Conservation (phyloP, 371 early-diverging fungal species). For the Syncephalis fuscata region DNA sequence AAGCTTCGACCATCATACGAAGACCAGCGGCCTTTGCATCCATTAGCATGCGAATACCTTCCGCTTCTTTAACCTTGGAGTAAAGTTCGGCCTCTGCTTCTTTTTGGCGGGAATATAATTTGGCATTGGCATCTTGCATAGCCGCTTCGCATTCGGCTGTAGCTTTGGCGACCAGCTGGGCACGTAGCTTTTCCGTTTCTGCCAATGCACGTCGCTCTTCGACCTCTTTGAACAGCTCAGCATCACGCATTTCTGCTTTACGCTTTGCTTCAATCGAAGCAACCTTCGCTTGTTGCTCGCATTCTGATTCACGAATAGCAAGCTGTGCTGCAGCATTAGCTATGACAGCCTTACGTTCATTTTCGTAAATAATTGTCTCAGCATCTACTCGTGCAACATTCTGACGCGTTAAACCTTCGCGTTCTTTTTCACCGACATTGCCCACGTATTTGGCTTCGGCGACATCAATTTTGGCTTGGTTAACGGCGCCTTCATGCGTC, state of each 20-base stretch:
- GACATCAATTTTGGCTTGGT: slow-evolving; percentile 35
- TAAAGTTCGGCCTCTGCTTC: slow-evolving; percentile 14
- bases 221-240: slow-evolving; percentile 20
- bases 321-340: slow-evolving; percentile 17
- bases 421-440: slow-evolving; percentile 25
- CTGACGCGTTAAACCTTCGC: slow-evolving; percentile 15
- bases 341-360: slow-evolving; percentile 16
- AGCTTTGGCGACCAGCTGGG: slow-evolving; percentile 17
- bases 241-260: slow-evolving; percentile 15
- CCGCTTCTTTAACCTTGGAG: slow-evolving; percentile 13
- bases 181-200: slow-evolving; percentile 20
- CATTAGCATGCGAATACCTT: slow-evolving; percentile 11
- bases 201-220: slow-evolving; percentile 18
- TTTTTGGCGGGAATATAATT: slow-evolving; percentile 8
- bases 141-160: slow-evolving; percentile 23
- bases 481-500: slow-evolving; percentile 23
- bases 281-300: slow-evolving; percentile 14
- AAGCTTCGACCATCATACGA: slow-evolving; percentile 11
- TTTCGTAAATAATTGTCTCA: slow-evolving; percentile 19
- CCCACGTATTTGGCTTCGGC: slow-evolving; percentile 23
- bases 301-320: slow-evolving; percentile 12
- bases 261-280: slow-evolving; percentile 27
- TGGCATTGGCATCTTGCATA: slow-evolving; percentile 17
- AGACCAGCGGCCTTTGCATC: slow-evolving; percentile 22
- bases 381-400: slow-evolving; percentile 17